These are phyloP conservation scores for Neopestalotiopsis clavispora DNA, from an alignment of 2,329 filamentous ascomycete species.

Conservation along the genomic window DNA sequence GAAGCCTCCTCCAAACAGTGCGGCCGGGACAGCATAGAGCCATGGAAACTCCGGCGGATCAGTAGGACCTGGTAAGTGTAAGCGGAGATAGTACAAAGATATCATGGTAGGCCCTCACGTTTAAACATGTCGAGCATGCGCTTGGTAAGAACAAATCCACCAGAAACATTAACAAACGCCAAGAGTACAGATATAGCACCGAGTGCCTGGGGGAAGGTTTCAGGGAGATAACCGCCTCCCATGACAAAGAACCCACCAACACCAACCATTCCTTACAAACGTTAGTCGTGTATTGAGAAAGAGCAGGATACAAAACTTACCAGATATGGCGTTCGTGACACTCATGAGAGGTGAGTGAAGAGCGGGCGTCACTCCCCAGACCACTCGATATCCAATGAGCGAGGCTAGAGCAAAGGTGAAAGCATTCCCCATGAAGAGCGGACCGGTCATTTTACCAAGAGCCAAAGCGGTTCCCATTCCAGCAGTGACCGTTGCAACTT, in stretches of 20 bases:
- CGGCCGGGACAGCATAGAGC: slow-evolving; percentile 80
- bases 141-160: slow-evolving; percentile 90
- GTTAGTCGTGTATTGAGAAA: not conserved
- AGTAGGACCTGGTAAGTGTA: slow-evolving; percentile 62
- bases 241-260: slow-evolving; percentile 88
- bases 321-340: slow-evolving; percentile 90
- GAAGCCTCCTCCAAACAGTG: slow-evolving; percentile 81
- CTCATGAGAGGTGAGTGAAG: slow-evolving; percentile 91
- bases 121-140: slow-evolving; percentile 94
- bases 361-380: slow-evolving; percentile 85
- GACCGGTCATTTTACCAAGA: slow-evolving; percentile 80
- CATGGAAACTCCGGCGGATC: slow-evolving; percentile 89
- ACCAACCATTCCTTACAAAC: slow-evolving; percentile 72
- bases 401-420: slow-evolving; percentile 86
- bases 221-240: slow-evolving; percentile 78
- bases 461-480: slow-evolving; percentile 78
- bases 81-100: slow-evolving; percentile 27
- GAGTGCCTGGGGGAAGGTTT: slow-evolving; percentile 78
- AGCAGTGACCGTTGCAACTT: slow-evolving; percentile 75
- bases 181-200: slow-evolving; percentile 82
- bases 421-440: slow-evolving; percentile 85
- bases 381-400: slow-evolving; percentile 84
- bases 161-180: slow-evolving; percentile 87
- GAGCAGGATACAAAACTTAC: slow-evolving; percentile 35
- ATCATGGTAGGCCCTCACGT: slow-evolving; percentile 46